Base-by-base conservation (phyloP, 768 basidiomycete species). In the Termitomyces sp. region DNA sequence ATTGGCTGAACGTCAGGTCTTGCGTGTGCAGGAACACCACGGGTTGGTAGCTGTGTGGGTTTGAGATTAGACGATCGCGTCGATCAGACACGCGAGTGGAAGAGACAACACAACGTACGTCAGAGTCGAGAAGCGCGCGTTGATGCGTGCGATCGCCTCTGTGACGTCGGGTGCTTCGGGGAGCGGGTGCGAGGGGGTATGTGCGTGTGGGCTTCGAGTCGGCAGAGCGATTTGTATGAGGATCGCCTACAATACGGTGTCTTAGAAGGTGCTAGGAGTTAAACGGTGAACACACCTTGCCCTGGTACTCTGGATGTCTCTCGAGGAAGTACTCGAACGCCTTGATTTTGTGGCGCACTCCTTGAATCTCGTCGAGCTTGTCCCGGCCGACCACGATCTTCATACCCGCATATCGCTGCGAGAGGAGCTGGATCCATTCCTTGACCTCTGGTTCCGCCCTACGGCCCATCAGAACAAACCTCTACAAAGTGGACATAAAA, bases 161-260 rank as follows among this genome's bases (percentile, higher is more conserved):
- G 88, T 80, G 5, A 92, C 88, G 44, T 82, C 82, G 2, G 88
- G 88, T 3, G 63, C 61, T 18, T 66, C 63, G 36, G 62, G 62
- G 1, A 62, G 54, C 2, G 63, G 60, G 47, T 64, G 63, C 14
- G 57, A 23, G 9, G 54, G 50, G 0, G 89, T 86, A 1, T 82
- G 68, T 64, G 93, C 90, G 67, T 89, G 90, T 61, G 81, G 82
- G 62, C 89, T 82, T 1, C 89, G 89, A 0, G 92, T 93, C 61
- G 90, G 88, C 4, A 95, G 79, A 0, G 93, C 92, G 5, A 95
- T 87, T 73, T 95, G 93, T 55, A 95, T 91, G 46, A 95, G 82
- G 14, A 94, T 87, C 49, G 87, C 84, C 83, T 88, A 30, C 30
- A 26, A 18, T 14, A 18, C 9, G 23, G 44, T 4, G 23, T 47